Base-by-base conservation (phyloP, 495 filamentous ascomycete genomes). In the Aspergillus leporis region DNA sequence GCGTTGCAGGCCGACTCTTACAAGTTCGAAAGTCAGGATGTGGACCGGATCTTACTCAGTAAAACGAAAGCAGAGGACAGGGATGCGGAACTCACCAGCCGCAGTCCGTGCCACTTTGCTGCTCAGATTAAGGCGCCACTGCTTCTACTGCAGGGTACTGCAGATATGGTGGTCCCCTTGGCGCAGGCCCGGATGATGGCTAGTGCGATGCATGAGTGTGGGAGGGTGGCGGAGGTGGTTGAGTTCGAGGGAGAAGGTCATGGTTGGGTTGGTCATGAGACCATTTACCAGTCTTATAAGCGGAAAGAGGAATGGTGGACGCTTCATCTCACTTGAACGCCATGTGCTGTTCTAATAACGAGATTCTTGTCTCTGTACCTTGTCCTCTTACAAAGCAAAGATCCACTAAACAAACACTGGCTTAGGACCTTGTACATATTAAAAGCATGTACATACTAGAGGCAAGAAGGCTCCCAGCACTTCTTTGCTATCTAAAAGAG, bases 21-120 rank as follows among this genome's bases (percentile, higher is more conserved):
- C 54, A 84, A 84, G 63, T 77, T 82, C 49, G 81, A 84, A 62
- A 73, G 69, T 28, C 70, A 75, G 36, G 81, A 84, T 61, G 66
- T 79, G 34, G 68, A 74, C 18, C 65, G 61, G 14, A 66, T 82
- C 23, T 46, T 80, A 7, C 69, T 75, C 32, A 58, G 66, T 3
- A 57, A 63, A 1, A 69, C 66, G 7, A 53, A 61, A 16, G 53
- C 63, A 0, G 66, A 73, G 43, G 74, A 79, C 19, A 59, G 74
- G 64, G 73, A 75, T 18, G 16, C 14, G n/a, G 63, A 77, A 12
- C 74, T 73, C 21, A 56, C 59, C 14, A 69, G 70, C 10, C 66
- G 80, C 18, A 80, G 77, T 58, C 75, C 79, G 2, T 69, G 77
- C 46, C 72, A 72, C 52, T 71, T 74, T 66, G 79, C 74, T 0